Percentiles rank a stretch among this genome's conserved stretches.
These are phyloP conservation scores for Cercospora sp. DNA, from an alignment of 2,329 filamentous ascomycete species.

Conservation along the genomic window DNA sequence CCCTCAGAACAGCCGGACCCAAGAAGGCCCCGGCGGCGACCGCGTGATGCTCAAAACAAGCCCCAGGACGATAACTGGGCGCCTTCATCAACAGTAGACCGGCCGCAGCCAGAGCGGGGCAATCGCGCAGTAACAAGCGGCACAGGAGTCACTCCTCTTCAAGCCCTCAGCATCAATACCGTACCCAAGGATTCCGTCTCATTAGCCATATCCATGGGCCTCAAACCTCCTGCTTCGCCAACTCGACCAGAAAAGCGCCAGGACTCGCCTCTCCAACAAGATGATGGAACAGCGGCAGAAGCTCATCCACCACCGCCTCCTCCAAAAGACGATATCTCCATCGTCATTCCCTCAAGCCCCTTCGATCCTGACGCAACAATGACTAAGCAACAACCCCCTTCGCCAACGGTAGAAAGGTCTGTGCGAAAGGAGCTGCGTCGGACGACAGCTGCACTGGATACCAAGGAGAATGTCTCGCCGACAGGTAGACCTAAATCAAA, in stretches of 20 bases:
- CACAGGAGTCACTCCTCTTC: conserved; percentile 32
- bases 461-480: conserved; percentile 31
- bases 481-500: conserved; percentile 18
- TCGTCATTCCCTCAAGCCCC: conserved; percentile 12
- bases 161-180: conserved; percentile 34
- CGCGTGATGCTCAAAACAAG: conserved; percentile 13
- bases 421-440: conserved; percentile 13
- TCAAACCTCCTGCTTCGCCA: conserved; percentile 23
- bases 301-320: conserved; percentile 6
- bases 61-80: conserved; percentile 32
- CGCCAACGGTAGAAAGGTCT: conserved; percentile 13
- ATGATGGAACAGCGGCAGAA: conserved; percentile 17
- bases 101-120: conserved; percentile 13
- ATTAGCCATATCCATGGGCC: conserved; percentile 24
- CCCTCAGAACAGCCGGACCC: not conserved
- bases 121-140: conserved; percentile 30
- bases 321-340: conserved; percentile 1
- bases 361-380: conserved; percentile 11
- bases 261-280: conserved; percentile 25
- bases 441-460: conserved; percentile 1
- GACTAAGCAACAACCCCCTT: conserved; percentile 6
- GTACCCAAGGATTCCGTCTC: conserved; percentile 23
- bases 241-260: conserved; percentile 19
- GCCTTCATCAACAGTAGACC: conserved; percentile 25
- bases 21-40: conserved; percentile 9